A percentile compares a stretch with the other conserved stretches of the same genome.
phyloP scores from a whole-genome alignment of 129 eudicot genomes.

The Saposhnikovia divaricata region DNA sequence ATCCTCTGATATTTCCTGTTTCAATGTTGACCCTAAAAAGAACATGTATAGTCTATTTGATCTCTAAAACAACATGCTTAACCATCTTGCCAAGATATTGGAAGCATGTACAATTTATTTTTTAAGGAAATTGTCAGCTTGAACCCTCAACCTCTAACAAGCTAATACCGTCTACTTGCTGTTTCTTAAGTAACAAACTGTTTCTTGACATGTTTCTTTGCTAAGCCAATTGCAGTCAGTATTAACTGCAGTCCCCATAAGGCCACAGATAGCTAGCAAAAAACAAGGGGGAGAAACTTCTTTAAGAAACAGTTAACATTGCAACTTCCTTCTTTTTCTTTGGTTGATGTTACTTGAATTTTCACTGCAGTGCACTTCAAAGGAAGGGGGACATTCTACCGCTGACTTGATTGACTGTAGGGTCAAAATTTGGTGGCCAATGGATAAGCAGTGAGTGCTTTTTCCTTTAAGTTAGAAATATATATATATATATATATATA shows the following conservation, averaged over 20 bases:
- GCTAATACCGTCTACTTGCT: neutral
- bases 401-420: slow-evolving; percentile 66
- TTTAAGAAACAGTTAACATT: neutral
- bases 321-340: neutral
- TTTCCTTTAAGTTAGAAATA: neutral
- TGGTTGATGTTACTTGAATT: neutral
- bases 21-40: neutral
- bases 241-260: no score
- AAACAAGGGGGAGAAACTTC: no score
- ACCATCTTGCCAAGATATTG: neutral
- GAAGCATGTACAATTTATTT: neutral
- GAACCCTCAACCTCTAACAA: neutral
- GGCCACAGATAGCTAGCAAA: no score
- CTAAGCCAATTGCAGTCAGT: no score
- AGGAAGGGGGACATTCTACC: slow-evolving; percentile 31
- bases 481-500: no score
- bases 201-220: no score
- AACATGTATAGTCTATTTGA: neutral
- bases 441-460: slow-evolving; percentile 80
- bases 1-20: neutral
- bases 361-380: slow-evolving; percentile 50
- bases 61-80: neutral
- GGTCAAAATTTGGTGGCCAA: slow-evolving; percentile 94
- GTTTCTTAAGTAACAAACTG: no score
- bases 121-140: neutral